phyloP scores from a whole-genome alignment of 768 basidiomycete genomes.

The Obba rivulosa region DNA sequence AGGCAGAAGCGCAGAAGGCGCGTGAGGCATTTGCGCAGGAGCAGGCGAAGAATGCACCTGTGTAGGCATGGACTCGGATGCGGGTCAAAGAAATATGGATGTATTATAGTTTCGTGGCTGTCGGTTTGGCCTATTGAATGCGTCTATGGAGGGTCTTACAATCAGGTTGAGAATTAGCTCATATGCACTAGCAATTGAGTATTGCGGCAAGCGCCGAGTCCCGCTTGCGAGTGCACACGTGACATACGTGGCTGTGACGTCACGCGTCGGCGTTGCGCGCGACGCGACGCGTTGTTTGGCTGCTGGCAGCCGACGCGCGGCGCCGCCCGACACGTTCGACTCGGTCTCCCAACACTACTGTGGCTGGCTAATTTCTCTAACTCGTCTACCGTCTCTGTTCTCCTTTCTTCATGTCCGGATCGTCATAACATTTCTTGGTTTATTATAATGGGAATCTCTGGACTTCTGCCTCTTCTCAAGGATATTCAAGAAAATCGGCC shows the following conservation, averaged over 20 bases:
- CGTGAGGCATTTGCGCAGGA: slow-evolving; percentile 19
- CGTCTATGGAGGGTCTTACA: no score
- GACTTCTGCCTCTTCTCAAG: slow-evolving; percentile 85
- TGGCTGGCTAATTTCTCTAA: not conserved
- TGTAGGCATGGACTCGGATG: not conserved
- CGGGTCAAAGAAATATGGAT: no score
- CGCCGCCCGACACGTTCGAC: slow-evolving; percentile 1
- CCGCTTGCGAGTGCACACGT: not conserved
- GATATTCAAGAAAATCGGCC: slow-evolving; percentile 77
- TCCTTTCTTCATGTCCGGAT: not conserved
- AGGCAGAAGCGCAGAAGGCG: slow-evolving; percentile 32
- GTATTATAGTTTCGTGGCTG: no score
- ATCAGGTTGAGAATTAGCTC: no score
- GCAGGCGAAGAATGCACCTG: slow-evolving; percentile 13
- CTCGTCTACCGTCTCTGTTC: not conserved
- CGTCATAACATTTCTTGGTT: not conserved
- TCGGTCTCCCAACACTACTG: not conserved
- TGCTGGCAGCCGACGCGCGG: not conserved
- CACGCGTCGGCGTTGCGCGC: not conserved
- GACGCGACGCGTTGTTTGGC: slow-evolving; percentile 16
- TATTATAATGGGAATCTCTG: slow-evolving; percentile 80
- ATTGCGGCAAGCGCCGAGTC: no score
- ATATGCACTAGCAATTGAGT: no score
- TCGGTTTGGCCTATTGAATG: no score
- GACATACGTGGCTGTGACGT: not conserved